Evolutionary conservation across 1,284 basidiomycete genomes (phyloP), one percentile per base, ranked within the genome.

Genomic region (Cutaneotrichosporon sp.): DNA sequence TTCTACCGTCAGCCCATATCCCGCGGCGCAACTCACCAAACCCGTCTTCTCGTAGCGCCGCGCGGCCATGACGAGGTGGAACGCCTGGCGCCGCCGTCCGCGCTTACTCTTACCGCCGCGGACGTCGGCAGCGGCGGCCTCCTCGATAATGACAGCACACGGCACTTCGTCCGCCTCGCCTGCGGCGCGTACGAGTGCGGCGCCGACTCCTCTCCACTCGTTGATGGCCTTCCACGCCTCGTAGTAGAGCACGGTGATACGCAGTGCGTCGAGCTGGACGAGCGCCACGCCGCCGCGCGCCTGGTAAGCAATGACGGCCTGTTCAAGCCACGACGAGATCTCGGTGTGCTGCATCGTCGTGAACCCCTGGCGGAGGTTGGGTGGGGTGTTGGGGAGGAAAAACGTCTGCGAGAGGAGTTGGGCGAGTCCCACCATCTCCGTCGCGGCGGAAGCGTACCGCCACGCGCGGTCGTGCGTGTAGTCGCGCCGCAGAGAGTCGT

Each of bases 401-500:
- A 63, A 72, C 7, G 37, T 44, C 55, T 73, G 65, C 2, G 68
- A 64, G 4, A 73, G 62, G 5, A 76, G 62, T 15, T 63, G 57
- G 3, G 68, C 68, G 14, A 77, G 61, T 8, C 74, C 76, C 50
- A 69, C 70, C 77, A 78, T 78, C 39, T 77, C 72, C 2, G 69
- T 72, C 1, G 76, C 75, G 2, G 67, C 69, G 1, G 76, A 65
- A n/a, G 67, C 70, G 48, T 77, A 70, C 23, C 72, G 58, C 60
- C 63, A 68, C 0, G 75, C 76, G 36, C 73, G 67, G 54, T 78
- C 77, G 38, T 69, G 66, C 1, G 66, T 65, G 51, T 67, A 74
- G 54, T 93, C 90, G 65, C 90, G 88, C 47, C 89, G 80, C 17
- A 90, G 69, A 2, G 84, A 77, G 63, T 97, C 94, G 86, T 93